phyloP scores from a whole-genome alignment of 257 asterid genomes.

The Fraxinus cuspidata region DNA sequence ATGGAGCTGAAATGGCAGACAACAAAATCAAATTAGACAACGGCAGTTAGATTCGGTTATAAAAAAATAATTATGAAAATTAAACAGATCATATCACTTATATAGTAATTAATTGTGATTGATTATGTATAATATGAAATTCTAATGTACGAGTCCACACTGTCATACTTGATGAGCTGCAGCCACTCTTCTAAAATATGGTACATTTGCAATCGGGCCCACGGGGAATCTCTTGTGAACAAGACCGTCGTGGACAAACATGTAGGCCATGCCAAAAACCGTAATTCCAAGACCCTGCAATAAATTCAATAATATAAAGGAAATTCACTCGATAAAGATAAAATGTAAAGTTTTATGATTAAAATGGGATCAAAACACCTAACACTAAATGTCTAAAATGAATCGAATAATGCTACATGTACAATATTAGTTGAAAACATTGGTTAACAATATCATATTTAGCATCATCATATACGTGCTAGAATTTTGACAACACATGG shows the following conservation, averaged over 20 bases:
- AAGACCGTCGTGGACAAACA: conserved; percentile 99
- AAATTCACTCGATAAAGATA: background rate
- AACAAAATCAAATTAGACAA: conserved; percentile 36
- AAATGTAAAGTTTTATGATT: too few relatives aligned
- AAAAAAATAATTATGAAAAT: background rate
- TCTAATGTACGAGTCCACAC: background rate
- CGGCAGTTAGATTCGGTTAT: conserved; percentile 27
- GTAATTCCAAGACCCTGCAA: conserved; percentile 94
- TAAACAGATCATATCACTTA: background rate
- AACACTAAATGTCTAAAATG: too few relatives aligned
- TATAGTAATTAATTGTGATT: background rate
- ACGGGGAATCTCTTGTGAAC: conserved; percentile 94
- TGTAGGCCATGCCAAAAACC: conserved; percentile 94
- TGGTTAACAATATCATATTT: too few relatives aligned
- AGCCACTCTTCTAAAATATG: conserved; percentile 82
- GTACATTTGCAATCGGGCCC: conserved; percentile 92
- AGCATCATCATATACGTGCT: too few relatives aligned
- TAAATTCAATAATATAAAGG: background rate
- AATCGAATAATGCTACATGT: too few relatives aligned
- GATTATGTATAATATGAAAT: background rate
- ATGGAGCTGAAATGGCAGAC: conserved; percentile 69
- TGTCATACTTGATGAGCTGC: conserved; percentile 84
- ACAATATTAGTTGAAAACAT: too few relatives aligned
- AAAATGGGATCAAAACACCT: too few relatives aligned
- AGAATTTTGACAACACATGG: too few relatives aligned